phyloP scores from a whole-genome alignment of 2,329 filamentous ascomycete species.

The Ophiostoma sp. region DNA sequence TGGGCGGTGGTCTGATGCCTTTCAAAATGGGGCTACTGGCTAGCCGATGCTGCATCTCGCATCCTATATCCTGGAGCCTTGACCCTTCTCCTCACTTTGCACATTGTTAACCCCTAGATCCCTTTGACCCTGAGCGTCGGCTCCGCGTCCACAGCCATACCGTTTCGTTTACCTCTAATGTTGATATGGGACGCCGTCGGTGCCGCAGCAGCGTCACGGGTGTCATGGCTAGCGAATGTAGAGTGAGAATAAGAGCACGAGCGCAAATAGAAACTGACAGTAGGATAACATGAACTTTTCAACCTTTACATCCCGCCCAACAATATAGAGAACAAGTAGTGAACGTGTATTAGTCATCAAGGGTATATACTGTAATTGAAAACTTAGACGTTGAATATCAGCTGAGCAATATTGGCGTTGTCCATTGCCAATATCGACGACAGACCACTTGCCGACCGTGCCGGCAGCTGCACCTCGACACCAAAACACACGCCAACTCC shows the following conservation, averaged over 20 bases:
- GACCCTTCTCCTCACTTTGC: slow-evolving; percentile 6
- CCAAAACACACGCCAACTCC: neutral
- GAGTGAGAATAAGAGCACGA: neutral
- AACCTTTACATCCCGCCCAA: no score
- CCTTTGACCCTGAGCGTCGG: neutral
- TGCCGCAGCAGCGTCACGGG: neutral
- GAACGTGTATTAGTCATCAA: neutral
- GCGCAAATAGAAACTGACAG: neutral
- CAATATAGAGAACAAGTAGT: neutral
- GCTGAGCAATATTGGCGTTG: neutral
- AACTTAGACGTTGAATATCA: neutral
- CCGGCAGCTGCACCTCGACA: neutral
- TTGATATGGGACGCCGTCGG: neutral
- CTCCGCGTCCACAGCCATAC: neutral
- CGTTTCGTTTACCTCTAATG: neutral
- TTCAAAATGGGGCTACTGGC: neutral
- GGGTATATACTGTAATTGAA: neutral
- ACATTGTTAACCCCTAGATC: neutral
- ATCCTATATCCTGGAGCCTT: neutral
- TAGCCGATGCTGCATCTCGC: neutral
- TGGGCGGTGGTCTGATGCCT: slow-evolving; percentile 6
- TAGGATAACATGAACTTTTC: neutral
- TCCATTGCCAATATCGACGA: neutral
- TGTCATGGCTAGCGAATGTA: neutral
- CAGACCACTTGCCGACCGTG: neutral